Percentiles rank a stretch among this genome's conserved stretches.
These are phyloP conservation scores for Porphyra umbilicalis DNA, from an alignment of 31 red algal genomes.

Conservation along the genomic window DNA sequence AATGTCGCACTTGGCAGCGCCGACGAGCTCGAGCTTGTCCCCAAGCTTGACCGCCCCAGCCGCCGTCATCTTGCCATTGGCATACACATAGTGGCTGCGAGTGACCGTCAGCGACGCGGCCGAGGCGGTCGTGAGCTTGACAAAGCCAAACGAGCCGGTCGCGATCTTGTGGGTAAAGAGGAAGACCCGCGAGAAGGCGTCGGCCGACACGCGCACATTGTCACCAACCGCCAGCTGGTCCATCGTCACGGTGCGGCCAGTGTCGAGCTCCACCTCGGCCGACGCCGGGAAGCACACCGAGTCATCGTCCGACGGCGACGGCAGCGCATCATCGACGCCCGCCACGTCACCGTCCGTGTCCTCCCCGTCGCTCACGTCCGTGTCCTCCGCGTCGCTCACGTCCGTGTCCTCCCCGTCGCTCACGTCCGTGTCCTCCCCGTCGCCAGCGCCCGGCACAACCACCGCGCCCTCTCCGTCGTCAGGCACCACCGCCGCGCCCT, in stretches of 20 bases:
- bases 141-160: constrained; percentile 34
- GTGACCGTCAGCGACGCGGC: constrained; percentile 21
- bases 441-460: not conserved
- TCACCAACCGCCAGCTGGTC: constrained; percentile 48
- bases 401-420: not conserved
- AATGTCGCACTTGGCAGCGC: not conserved
- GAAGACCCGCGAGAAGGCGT: constrained; percentile 60
- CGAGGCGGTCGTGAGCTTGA: constrained; percentile 20
- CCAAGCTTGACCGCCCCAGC: not conserved
- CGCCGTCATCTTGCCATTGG: not conserved
- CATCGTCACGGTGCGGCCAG: constrained; percentile 40
- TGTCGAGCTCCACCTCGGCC: constrained; percentile 62
- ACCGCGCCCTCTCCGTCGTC: not conserved
- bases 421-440: not conserved
- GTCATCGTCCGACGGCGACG: constrained; percentile 30
- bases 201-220: constrained; percentile 52
- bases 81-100: not conserved
- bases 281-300: constrained; percentile 75
- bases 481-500: no score
- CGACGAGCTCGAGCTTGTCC: not conserved
- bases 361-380: no score
- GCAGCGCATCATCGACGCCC: not conserved
- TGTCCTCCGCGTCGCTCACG: not conserved
- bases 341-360: constrained; percentile 8
- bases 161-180: constrained; percentile 69